A percentile compares a stretch with the other conserved stretches of the same genome.
Evolutionary conservation across 352 stramenopile genomes (phyloP).

Genomic region (Pythium scleroteichum): DNA sequence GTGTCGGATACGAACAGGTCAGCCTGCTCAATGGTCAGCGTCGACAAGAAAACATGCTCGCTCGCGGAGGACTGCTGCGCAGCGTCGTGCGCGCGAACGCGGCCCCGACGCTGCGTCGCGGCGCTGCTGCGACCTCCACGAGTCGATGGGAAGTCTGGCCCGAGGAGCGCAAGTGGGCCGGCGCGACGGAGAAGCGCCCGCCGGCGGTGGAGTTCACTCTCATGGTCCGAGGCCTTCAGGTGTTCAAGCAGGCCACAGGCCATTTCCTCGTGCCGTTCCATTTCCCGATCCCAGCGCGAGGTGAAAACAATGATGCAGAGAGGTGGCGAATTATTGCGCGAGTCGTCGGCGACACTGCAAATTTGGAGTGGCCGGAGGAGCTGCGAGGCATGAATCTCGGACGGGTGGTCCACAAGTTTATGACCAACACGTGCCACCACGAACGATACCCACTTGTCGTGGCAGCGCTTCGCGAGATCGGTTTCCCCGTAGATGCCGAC

Average conservation of each 20-base stretch:
- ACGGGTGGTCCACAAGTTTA: constrained; percentile 28
- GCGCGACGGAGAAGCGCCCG: constrained; percentile 7
- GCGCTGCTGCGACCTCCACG: not conserved
- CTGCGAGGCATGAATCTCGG: constrained; percentile 25
- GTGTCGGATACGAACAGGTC: not conserved
- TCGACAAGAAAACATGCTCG: not conserved
- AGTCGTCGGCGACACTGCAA: not conserved
- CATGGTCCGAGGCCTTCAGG: constrained; percentile 13
- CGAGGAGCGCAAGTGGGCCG: not conserved
- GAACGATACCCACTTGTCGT: constrained; percentile 19
- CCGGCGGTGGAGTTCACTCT: constrained; percentile 14
- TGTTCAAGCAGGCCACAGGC: constrained; percentile 19
- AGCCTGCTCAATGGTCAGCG: not conserved
- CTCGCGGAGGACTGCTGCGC: not conserved
- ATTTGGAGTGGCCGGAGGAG: constrained; percentile 14
- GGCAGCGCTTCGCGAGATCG: constrained; percentile 14
- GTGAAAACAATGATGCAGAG: not conserved
- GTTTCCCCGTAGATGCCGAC: constrained; percentile 25
- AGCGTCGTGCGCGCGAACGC: not conserved
- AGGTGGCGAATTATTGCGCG: constrained; percentile 1
- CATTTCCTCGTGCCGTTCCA: constrained; percentile 31
- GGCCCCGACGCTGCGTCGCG: not conserved
- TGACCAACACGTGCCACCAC: constrained; percentile 26
- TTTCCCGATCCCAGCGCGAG: constrained; percentile 21
- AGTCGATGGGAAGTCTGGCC: not conserved